These are phyloP conservation scores for Posidonia oceanica DNA, from an alignment of 116 monocot species.

Conservation along the genomic window DNA sequence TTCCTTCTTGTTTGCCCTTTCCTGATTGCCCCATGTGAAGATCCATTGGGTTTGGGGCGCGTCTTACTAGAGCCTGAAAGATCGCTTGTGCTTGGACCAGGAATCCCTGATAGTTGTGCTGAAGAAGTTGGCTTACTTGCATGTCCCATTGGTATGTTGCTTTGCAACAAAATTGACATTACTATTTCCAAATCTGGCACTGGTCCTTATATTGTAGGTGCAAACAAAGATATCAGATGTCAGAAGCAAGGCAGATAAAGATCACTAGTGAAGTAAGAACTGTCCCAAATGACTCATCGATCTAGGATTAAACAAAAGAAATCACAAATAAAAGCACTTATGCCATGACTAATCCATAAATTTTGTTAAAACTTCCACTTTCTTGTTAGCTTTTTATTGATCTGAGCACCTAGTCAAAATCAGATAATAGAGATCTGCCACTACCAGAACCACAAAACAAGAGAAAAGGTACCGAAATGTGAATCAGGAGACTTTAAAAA, in stretches of 20 bases:
- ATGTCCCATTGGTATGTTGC: slow-evolving; percentile 32
- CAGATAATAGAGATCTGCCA: too few relatives aligned
- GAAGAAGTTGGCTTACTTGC: slow-evolving; percentile 30
- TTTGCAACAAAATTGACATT: slow-evolving; percentile 64
- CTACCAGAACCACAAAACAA: too few relatives aligned
- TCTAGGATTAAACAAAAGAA: not conserved
- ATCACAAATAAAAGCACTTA: not conserved
- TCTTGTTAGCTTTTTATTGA: too few relatives aligned
- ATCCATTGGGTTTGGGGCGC: slow-evolving; percentile 47
- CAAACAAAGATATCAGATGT: not conserved
- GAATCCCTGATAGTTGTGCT: slow-evolving; percentile 21
- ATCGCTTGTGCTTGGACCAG: slow-evolving; percentile 52
- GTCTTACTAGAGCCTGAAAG: slow-evolving; percentile 68
- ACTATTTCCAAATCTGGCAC: slow-evolving; percentile 66
- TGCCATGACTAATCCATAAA: not conserved
- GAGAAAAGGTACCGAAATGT: too few relatives aligned
- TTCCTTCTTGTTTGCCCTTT: slow-evolving; percentile 54
- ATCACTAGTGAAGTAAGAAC: not conserved
- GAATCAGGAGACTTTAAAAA: too few relatives aligned
- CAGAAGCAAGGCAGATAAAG: not conserved
- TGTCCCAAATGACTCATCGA: not conserved
- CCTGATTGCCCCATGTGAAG: slow-evolving; percentile 31
- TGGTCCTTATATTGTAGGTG: slow-evolving; percentile 33
- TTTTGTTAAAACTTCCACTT: not conserved
- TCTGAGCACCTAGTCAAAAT: too few relatives aligned